A percentile compares a stretch with the other conserved stretches of the same genome.
These are phyloP conservation scores for Sarocladium oryzae DNA, from an alignment of 2,329 filamentous ascomycete genomes.

Conservation along the genomic window DNA sequence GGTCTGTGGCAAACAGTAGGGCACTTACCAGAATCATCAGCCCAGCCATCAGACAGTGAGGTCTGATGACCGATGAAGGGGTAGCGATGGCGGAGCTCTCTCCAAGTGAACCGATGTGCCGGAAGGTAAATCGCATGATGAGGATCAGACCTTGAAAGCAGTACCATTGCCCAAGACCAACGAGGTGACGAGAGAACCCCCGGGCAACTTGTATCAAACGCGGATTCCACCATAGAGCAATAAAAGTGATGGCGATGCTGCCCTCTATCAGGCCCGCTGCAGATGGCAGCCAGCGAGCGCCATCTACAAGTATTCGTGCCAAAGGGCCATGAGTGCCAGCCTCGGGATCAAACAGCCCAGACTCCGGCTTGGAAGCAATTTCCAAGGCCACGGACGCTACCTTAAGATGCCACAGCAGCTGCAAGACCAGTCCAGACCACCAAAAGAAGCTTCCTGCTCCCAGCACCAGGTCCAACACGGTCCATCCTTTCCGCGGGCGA, in stretches of 20 bases:
- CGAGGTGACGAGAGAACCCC: constrained; percentile 54
- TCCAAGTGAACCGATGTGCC: constrained; percentile 28
- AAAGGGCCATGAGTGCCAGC: constrained; percentile 10
- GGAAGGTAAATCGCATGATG: constrained; percentile 45
- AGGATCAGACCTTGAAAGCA: constrained; percentile 56
- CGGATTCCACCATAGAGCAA: constrained; percentile 63
- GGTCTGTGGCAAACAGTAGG: neutral
- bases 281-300: constrained; percentile 27
- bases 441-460: constrained; percentile 38
- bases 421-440: constrained; percentile 38
- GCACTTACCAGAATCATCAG: constrained; percentile 47
- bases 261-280: constrained; percentile 36
- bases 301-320: neutral
- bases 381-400: constrained; percentile 20
- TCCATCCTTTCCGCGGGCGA: constrained; percentile 24
- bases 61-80: constrained; percentile 14
- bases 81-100: neutral
- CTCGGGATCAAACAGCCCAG: constrained; percentile 29
- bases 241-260: constrained; percentile 41
- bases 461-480: constrained; percentile 33
- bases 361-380: constrained; percentile 13
- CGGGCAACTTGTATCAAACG: constrained; percentile 52
- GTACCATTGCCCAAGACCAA: constrained; percentile 60
- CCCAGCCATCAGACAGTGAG: constrained; percentile 48
- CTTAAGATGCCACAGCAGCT: constrained; percentile 45